phyloP scores from a whole-genome alignment of 2,329 filamentous ascomycete species.

The Cryphonectria carpinicola region DNA sequence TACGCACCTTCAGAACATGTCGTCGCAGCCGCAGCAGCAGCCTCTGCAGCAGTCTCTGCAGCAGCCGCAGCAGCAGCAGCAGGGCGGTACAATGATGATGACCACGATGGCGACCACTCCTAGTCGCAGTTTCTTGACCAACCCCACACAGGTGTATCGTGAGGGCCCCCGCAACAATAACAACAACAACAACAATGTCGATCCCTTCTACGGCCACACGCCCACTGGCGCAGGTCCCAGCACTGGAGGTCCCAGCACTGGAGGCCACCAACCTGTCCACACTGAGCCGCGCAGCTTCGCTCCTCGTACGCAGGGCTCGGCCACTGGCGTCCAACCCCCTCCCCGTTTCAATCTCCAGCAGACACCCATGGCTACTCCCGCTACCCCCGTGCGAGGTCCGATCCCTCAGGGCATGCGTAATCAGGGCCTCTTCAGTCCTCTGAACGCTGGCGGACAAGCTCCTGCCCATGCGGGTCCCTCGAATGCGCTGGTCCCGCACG shows the following conservation, averaged over 20 bases:
- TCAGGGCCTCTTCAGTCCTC: not conserved
- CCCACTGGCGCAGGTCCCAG: not conserved
- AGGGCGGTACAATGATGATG: not conserved
- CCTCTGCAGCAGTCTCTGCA: too few relatives aligned
- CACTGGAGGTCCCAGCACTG: too few relatives aligned
- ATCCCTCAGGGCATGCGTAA: not conserved
- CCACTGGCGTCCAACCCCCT: constrained; percentile 37
- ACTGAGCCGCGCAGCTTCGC: constrained; percentile 50
- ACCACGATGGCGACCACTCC: not conserved
- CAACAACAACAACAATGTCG: not conserved
- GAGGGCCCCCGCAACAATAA: not conserved
- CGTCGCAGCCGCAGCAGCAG: constrained; percentile 3
- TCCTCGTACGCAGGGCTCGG: constrained; percentile 39
- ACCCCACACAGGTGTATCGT: not conserved
- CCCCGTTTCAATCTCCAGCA: constrained; percentile 43
- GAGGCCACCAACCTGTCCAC: constrained; percentile 24
- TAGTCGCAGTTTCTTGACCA: not conserved
- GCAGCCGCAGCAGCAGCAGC: not conserved
- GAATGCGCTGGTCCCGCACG: constrained; percentile 14
- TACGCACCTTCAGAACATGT: not conserved
- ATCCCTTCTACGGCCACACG: not conserved
- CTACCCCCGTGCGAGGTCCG: not conserved
- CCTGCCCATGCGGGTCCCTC: not conserved
- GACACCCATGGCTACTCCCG: constrained; percentile 4
- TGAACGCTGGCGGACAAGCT: not conserved